phyloP scores from a whole-genome alignment of 345 rosid species.

The Linum tenue region DNA sequence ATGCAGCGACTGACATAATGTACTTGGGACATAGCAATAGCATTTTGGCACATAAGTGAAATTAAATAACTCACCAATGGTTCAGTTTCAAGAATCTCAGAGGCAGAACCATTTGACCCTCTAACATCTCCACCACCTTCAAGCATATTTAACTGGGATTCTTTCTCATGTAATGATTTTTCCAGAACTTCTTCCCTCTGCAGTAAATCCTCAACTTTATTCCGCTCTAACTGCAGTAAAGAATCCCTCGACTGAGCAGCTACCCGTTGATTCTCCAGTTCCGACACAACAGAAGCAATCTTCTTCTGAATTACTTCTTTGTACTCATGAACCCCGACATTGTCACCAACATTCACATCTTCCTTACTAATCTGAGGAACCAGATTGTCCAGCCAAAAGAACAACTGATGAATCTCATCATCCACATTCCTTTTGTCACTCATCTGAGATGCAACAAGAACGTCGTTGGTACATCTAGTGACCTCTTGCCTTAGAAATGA shows the following conservation, averaged over 20 bases:
- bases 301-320: conserved; percentile 59
- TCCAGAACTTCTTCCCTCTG: conserved; percentile 52
- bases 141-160: conserved; percentile 48
- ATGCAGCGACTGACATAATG: not conserved
- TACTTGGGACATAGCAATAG: not conserved
- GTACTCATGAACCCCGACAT: conserved; percentile 28
- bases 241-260: conserved; percentile 51
- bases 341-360: conserved; percentile 34
- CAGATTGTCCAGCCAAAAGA: conserved; percentile 51
- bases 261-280: conserved; percentile 42
- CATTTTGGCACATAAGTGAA: not conserved
- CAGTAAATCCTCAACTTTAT: conserved; percentile 58
- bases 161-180: conserved; percentile 59
- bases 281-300: conserved; percentile 48
- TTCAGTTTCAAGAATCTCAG: conserved; percentile 78
- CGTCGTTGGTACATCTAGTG: conserved; percentile 85
- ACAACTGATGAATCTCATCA: conserved; percentile 39
- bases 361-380: conserved; percentile 31
- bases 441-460: conserved; percentile 63
- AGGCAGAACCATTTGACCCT: conserved; percentile 25
- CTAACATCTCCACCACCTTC: conserved; percentile 34
- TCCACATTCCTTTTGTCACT: conserved; percentile 42
- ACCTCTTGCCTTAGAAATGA: conserved; percentile 97
- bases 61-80: conserved; percentile 58
- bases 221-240: conserved; percentile 59